Percentiles rank a stretch among this genome's conserved stretches.
phyloP scores from a whole-genome alignment of 805 yeast species.

The Ogataea thermomethanolica region DNA sequence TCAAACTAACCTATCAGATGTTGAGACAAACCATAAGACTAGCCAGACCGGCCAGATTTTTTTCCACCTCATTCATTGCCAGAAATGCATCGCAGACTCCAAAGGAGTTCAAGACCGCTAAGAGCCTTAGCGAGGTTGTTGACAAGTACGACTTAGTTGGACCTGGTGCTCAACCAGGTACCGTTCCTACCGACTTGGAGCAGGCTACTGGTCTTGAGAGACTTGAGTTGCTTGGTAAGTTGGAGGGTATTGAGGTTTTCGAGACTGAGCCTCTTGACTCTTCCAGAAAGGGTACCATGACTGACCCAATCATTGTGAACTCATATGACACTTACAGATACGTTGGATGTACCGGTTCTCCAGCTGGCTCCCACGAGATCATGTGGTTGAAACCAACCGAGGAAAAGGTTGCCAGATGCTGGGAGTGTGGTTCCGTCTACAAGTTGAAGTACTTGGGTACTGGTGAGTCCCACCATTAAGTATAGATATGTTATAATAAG shows the following conservation, averaged over 20 bases:
- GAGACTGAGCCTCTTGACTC: slow-evolving; percentile 86
- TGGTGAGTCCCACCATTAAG: slow-evolving; percentile 54
- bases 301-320: slow-evolving; percentile 85
- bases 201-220: slow-evolving; percentile 99
- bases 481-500: slow-evolving; percentile 10
- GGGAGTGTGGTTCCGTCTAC: slow-evolving; percentile 98
- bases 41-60: slow-evolving; percentile 34
- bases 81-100: slow-evolving; percentile 28
- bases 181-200: slow-evolving; percentile 89
- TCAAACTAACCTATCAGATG: slow-evolving; percentile 21
- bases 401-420: slow-evolving; percentile 86
- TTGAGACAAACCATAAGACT: slow-evolving; percentile 37
- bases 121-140: slow-evolving; percentile 68
- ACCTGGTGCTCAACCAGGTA: slow-evolving; percentile 80
- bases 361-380: slow-evolving; percentile 86
- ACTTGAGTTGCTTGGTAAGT: slow-evolving; percentile 87
- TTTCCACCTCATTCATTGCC: slow-evolving; percentile 30
- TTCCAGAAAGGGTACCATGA: slow-evolving; percentile 86
- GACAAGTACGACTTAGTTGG: slow-evolving; percentile 80
- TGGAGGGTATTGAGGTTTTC: slow-evolving; percentile 92
- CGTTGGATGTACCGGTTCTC: slow-evolving; percentile 96
- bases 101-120: slow-evolving; percentile 57
- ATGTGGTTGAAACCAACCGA: slow-evolving; percentile 90
- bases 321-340: slow-evolving; percentile 90
- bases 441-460: slow-evolving; percentile 85